These are phyloP conservation scores for Actinomortierella ambigua DNA, from an alignment of 371 early-diverging fungal genomes.

Conservation along the genomic window DNA sequence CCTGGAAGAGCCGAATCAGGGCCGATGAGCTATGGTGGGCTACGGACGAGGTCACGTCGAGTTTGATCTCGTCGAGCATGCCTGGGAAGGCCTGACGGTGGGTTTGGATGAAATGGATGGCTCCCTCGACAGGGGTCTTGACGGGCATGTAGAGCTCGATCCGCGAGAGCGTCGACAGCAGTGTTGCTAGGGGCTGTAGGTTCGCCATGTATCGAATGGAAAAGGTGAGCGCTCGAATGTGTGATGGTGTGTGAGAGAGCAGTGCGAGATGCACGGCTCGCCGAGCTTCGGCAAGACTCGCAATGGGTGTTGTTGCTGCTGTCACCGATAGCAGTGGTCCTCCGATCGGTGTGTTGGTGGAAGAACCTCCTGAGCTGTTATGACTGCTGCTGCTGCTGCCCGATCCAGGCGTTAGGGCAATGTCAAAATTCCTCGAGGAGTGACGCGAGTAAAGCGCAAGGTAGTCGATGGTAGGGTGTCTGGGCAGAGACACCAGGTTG, in stretches of 20 bases:
- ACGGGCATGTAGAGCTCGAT: constrained; percentile 9
- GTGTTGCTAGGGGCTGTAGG: constrained; percentile 4
- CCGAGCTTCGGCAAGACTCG: neutral
- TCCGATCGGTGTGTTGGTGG: neutral
- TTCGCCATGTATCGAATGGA: constrained; percentile 7
- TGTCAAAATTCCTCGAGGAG: constrained; percentile 8
- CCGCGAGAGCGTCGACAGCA: constrained; percentile 15
- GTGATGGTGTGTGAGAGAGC: constrained; percentile 11
- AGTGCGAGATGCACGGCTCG: constrained; percentile 5
- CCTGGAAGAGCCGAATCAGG: constrained; percentile 1
- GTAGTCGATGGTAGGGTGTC: constrained; percentile 15
- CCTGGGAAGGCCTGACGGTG: constrained; percentile 10
- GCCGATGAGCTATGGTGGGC: constrained; percentile 7
- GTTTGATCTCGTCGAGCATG: constrained; percentile 19
- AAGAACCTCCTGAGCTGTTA: neutral
- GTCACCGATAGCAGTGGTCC: neutral
- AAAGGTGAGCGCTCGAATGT: constrained; percentile 14
- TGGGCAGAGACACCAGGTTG: no score
- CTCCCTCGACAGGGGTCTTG: neutral
- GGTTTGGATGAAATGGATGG: constrained; percentile 5
- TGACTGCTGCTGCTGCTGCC: neutral
- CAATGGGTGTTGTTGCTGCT: neutral
- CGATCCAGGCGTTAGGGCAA: neutral
- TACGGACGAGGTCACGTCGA: neutral
- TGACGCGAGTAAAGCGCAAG: constrained; percentile 19